Base-by-base conservation (phyloP, 768 basidiomycete genomes). In the Lactifluus piperatus region DNA sequence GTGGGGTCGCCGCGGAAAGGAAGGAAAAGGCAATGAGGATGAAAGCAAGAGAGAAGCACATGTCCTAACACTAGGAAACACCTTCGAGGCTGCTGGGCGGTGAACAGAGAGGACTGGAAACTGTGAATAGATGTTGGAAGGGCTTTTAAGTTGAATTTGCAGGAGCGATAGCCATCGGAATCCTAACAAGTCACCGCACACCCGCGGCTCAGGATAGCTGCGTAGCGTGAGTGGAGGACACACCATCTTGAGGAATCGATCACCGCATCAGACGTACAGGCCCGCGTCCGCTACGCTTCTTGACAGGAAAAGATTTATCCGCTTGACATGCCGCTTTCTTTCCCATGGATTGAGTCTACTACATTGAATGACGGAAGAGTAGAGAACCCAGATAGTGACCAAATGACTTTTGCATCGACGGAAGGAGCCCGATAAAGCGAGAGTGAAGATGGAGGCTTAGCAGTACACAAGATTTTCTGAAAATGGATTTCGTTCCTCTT, bases 11-110 rank as follows among this genome's bases (percentile, higher is more conserved):
- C 1, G 51, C 26, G 4, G 43, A 47, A 30, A 62, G 48, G 34
- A 59, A 45, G 8, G 57, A 41, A n/a, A 59, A 47, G 5, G 61
- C 20, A 10, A 41, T 39, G 18, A 62, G 47, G 18, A 60, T 27
- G 39, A 60, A 27, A n/a, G 22, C n/a, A 4, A 29, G 27, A 14
- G 39, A 34, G 47, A 60, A 44, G 48, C 34, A 37, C 58, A 60
- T 60, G 1, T 29, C 34, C 11, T n/a, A n/a, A 3, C 29, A n/a
- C 22, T 26, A 2, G 43, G 30, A 34, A 32, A 13, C n/a, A 10
- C 24, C 29, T 27, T 10, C 6, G 26, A 29, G 37, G 20, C 18
- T 11, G 26, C 51, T 13, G 13, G n/a, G 11, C n/a, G 18, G 13
- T 39, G 24, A 26, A 24, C n/a, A n/a, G 37, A 26, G 24, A 1